Evolutionary conservation across 2,329 filamentous ascomycete genomes (phyloP).

Genomic region (Aspergillus brasiliensis): DNA sequence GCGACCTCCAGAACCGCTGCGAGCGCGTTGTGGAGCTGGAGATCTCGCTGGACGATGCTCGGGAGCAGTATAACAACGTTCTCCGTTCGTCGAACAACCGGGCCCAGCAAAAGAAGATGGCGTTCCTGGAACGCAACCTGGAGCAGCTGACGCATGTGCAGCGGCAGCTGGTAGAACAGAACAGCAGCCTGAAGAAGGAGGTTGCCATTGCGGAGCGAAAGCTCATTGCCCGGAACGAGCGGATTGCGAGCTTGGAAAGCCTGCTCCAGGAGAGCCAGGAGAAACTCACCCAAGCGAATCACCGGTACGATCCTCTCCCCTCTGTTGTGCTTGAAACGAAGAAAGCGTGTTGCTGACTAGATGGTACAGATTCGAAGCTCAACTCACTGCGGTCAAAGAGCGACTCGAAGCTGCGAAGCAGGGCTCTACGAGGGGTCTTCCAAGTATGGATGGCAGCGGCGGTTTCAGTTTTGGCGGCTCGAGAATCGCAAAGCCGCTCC

Average conservation of each 20-base stretch:
- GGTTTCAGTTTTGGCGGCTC: constrained; percentile 71
- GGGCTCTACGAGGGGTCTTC: constrained; percentile 82
- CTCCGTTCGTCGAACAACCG: constrained; percentile 95
- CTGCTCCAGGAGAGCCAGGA: constrained; percentile 96
- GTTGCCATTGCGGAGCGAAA: constrained; percentile 98
- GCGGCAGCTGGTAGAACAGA: constrained; percentile 96
- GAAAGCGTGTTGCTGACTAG: not conserved
- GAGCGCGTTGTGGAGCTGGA: constrained; percentile 97
- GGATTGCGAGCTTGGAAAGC: constrained; percentile 89
- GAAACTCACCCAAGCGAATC: constrained; percentile 95
- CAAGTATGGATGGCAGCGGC: constrained; percentile 63
- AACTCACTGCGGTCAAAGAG: constrained; percentile 96
- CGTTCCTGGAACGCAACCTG: constrained; percentile 95
- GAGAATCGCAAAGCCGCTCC: constrained; percentile 66
- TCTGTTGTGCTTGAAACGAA: constrained; percentile 3
- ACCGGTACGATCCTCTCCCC: constrained; percentile 69
- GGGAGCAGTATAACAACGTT: constrained; percentile 99
- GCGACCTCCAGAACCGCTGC: constrained; percentile 95
- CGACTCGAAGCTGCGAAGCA: constrained; percentile 93
- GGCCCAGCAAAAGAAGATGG: constrained; percentile 99
- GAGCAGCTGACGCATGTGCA: constrained; percentile 98
- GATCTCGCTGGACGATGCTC: constrained; percentile 94
- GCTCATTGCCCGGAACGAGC: constrained; percentile 92
- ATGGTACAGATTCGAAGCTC: constrained; percentile 80
- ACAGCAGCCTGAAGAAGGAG: constrained; percentile 96